These are phyloP conservation scores for Ceratocystiopsis brevicomis DNA, from an alignment of 2,329 filamentous ascomycete species.

Conservation along the genomic window DNA sequence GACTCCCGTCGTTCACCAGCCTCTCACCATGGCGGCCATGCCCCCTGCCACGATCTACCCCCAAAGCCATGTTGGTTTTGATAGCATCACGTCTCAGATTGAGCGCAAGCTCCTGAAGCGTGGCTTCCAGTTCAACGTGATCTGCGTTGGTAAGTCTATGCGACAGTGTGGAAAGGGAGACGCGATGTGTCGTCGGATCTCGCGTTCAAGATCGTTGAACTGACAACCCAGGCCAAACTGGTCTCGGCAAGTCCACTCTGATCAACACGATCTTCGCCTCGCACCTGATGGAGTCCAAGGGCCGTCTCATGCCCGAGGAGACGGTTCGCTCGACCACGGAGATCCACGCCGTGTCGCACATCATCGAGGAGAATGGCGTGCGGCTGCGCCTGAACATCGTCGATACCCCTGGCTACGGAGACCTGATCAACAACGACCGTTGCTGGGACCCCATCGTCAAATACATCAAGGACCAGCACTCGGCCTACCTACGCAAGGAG, in stretches of 20 bases:
- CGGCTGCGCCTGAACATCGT: constrained; percentile 96
- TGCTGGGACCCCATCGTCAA: constrained; percentile 99
- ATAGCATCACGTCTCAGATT: constrained; percentile 98
- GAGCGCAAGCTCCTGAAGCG: constrained; percentile 99
- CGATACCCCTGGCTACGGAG: constrained; percentile 93
- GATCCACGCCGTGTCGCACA: constrained; percentile 93
- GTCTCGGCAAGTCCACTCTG: constrained; percentile 93
- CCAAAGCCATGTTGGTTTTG: constrained; percentile 97
- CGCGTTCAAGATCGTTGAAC: background rate
- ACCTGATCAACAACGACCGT: constrained; percentile 98
- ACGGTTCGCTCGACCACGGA: constrained; percentile 88
- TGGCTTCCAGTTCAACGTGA: constrained; percentile 94
- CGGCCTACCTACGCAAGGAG: constrained; percentile 96
- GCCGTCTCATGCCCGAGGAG: constrained; percentile 80
- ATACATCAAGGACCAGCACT: constrained; percentile 99
- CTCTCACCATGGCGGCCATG: constrained; percentile 36
- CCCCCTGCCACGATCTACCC: constrained; percentile 61
- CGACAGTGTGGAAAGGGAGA: no score
- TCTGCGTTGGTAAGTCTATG: constrained; percentile 74
- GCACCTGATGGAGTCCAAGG: constrained; percentile 97
- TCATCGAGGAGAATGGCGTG: constrained; percentile 98
- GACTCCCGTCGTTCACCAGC: background rate
- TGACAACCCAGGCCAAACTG: constrained; percentile 61
- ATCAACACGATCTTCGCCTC: constrained; percentile 99
- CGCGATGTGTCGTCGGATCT: no score